Percentiles rank a stretch among this genome's conserved stretches.
Evolutionary conservation across 352 stramenopile species (phyloP).

Genomic region (Phytophthora crassamura): DNA sequence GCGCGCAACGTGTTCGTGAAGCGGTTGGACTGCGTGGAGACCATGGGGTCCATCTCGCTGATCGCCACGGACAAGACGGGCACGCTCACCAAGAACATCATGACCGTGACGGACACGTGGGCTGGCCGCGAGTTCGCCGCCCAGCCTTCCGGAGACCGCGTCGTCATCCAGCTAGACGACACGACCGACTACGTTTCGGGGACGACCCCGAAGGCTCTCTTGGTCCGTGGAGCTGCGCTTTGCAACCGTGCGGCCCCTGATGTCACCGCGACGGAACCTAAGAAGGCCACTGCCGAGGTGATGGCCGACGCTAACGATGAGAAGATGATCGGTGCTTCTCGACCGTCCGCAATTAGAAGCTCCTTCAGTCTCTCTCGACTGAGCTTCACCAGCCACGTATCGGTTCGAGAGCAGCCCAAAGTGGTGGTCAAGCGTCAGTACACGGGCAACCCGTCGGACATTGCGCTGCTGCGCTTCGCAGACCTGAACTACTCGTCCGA

Average conservation of each 20-base stretch:
- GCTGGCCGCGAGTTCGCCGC: conserved; percentile 36
- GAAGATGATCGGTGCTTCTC: conserved; percentile 5
- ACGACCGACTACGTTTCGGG: conserved; percentile 39
- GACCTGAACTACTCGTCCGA: conserved; percentile 49
- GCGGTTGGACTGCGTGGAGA: conserved; percentile 88
- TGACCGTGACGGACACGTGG: conserved; percentile 63
- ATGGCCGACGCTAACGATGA: not conserved
- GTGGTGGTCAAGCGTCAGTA: conserved; percentile 46
- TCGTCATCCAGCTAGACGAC: conserved; percentile 45
- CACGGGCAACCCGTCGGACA: conserved; percentile 59
- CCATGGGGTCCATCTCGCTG: conserved; percentile 88
- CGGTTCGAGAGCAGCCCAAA: conserved; percentile 24
- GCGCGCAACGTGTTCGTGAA: conserved; percentile 91
- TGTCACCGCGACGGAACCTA: not conserved
- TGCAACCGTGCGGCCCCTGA: conserved; percentile 51
- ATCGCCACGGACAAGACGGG: conserved; percentile 95
- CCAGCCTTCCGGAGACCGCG: conserved; percentile 35
- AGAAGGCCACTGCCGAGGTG: not conserved
- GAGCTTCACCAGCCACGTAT: conserved; percentile 8
- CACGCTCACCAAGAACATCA: conserved; percentile 87
- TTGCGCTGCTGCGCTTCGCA: conserved; percentile 55
- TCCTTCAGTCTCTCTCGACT: too few species aligned
- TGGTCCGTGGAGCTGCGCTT: conserved; percentile 42
- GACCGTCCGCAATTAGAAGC: not conserved
- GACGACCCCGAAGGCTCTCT: conserved; percentile 34